Base-by-base conservation (phyloP, 208 protist species). In the Novymonas esmeraldas region DNA sequence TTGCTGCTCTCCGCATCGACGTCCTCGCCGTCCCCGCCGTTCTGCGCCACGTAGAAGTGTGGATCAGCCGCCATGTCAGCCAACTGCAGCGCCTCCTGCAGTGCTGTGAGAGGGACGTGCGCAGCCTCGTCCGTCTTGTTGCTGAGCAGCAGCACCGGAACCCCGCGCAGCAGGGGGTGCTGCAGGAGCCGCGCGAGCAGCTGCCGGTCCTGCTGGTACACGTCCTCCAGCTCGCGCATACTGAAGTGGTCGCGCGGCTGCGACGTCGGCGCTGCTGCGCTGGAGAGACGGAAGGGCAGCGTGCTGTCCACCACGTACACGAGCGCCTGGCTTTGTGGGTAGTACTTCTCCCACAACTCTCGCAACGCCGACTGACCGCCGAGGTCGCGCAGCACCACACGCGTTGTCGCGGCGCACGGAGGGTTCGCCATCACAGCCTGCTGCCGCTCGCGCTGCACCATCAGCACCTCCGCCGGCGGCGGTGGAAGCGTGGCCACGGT, bases 311-410 rank as follows among this genome's bases (percentile, higher is more conserved):
- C 80, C 26, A 99, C 90, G 73, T 95, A 98, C 22, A 99, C 92
- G 9, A 99, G 50, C 6, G 69, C 96, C 59, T 98, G 76, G 22
- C 90, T 98, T 56, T 93, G 85, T 11, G 89, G 73, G 82, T 96
- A 99, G 82, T 99, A 99, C 72, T 98, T 96, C 28, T 86, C 81
- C 98, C 98, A 99, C 33, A 99, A 73, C 16, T 85, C 77, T 9
- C 93, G 92, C 58, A 99, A 87, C 36, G 91, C 96, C 61, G 93
- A 77, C 76, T 98, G 95, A 6, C 98, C 98, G 44, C 93, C 93
- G 24, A 99, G 90, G 71, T 99, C 98, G 93, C 98, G 99, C 50
- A 99, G 86, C 28, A 78, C 72, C 28, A 95, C 79, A 29, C 64
- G 64, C 46, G 84, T 90, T 10, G 62, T 50, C 18, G 64, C 78